Base-by-base conservation (phyloP, 306 rosid genomes). In the Casuarina glauca region DNA sequence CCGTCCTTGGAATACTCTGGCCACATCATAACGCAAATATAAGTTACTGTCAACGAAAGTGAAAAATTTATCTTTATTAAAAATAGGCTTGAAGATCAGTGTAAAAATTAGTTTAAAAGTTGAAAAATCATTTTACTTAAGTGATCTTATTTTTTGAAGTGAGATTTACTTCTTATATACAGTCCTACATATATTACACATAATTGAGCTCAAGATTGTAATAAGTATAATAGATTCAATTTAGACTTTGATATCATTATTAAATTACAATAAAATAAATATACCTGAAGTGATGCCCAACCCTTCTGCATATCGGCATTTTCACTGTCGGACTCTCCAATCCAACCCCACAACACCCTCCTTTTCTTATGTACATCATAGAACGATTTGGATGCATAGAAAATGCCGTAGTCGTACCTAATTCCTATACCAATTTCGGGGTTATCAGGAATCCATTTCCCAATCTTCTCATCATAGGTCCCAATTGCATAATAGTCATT, bases 301-400 rank as follows among this genome's bases (percentile, higher is more conserved):
- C 97, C 96, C 80, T 94, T 94, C 78, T 87, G 68, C 5, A 94
- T 77, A 74, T 94, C 98, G 67, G 94, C 87, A 80, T 17, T 57
- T 81, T 94, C 98, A n/a, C 89, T 90, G n/a, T 94, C 98, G 0
- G 93, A 83, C 74, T 94, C 98, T 15, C 89, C 84, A 75, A 94
- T 89, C 98, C 98, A 94, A 51, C 97, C 91, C 98, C 98, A 94
- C 89, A 94, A 79, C 38, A 94, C 88, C 81, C 98, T 90, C 77
- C 98, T 91, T 1, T 32, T 48, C 69, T 77, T 87, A 2, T 62
- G 82, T 15, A 80, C 84, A 32, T 93, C 98, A 75, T 82, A 87
- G 78, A 93, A 93, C 2, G 93, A 82, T 85, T 93, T 93, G 69
- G 98, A 93, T 3, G 98, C 98, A 46, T 91, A 91, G 72, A 94